Conservation (phyloP, 192 early-diverging fungal genomes). For the Gryganskiella cystojenkinii region DNA sequence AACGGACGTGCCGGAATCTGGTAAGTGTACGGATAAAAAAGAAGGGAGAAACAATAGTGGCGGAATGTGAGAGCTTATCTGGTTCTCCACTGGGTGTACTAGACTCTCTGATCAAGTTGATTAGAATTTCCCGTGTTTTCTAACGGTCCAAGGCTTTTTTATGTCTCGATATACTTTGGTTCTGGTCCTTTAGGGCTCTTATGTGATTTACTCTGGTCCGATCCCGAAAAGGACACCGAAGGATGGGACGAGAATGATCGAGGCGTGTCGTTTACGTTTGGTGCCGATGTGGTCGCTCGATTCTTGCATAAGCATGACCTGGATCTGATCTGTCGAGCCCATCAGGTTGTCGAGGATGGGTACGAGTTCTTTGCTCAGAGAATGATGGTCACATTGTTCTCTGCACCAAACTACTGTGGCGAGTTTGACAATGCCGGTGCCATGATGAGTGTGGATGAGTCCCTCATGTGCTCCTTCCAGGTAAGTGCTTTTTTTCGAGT, state of each 20-base stretch:
- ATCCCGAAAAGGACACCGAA: constrained; percentile 94
- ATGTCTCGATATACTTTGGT: not conserved
- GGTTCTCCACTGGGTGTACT: not conserved
- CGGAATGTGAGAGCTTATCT: not conserved
- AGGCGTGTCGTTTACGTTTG: constrained; percentile 96
- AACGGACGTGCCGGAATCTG: constrained; percentile 97
- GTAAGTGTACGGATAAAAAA: constrained; percentile 3
- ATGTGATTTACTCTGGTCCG: constrained; percentile 97
- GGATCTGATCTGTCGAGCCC: constrained; percentile 97
- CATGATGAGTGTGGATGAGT: constrained; percentile 91
- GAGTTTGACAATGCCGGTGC: constrained; percentile 91
- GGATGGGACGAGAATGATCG: constrained; percentile 98
- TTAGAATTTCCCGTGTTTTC: too few species aligned
- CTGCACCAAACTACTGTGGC: constrained; percentile 96
- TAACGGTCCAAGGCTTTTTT: not conserved
- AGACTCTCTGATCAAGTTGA: too few species aligned
- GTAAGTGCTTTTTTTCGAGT: constrained; percentile 33
- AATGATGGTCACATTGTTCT: constrained; percentile 95
- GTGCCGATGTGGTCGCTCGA: constrained; percentile 89
- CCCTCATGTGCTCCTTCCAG: constrained; percentile 89
- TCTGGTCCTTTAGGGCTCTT: constrained; percentile 67
- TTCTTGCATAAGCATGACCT: constrained; percentile 97
- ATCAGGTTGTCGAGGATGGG: constrained; percentile 98
- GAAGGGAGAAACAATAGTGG: not conserved
- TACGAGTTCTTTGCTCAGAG: constrained; percentile 99